Conservation (phyloP, 2,329 filamentous ascomycete species). For the Claviceps sp. region DNA sequence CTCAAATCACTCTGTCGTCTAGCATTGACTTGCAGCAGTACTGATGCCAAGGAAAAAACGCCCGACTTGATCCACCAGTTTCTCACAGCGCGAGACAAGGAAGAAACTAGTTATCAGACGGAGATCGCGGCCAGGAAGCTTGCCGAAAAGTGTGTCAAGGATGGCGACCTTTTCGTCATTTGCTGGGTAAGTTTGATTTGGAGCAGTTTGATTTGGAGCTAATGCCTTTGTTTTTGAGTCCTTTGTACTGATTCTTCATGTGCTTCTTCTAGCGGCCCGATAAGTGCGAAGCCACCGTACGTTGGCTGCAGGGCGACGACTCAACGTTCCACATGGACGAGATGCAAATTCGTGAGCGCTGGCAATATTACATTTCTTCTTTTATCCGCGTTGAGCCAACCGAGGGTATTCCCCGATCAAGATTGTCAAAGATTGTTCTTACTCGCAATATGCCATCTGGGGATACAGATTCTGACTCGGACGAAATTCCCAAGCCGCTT, state of each 20-base stretch:
- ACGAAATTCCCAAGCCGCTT: conserved; percentile 45
- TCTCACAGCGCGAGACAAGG: conserved; percentile 64
- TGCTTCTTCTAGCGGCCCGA: conserved; percentile 42
- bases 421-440: conserved; percentile 55
- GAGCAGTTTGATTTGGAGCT: no score
- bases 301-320: conserved; percentile 54
- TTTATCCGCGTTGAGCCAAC: conserved; percentile 84
- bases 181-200: conserved; percentile 58
- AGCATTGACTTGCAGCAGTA: conserved; percentile 69
- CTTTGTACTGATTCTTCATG: conserved; percentile 17
- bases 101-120: conserved; percentile 77
- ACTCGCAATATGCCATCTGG: conserved; percentile 54
- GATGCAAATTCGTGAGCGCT: conserved; percentile 67
- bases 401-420: conserved; percentile 55
- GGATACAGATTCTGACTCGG: conserved; percentile 50
- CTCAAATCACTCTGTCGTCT: conserved; percentile 70
- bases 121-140: conserved; percentile 86
- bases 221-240: neutral
- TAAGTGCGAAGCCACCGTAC: conserved; percentile 55
- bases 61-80: conserved; percentile 82
- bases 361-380: conserved; percentile 93
- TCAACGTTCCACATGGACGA: conserved; percentile 80
- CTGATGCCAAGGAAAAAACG: conserved; percentile 85
- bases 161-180: conserved; percentile 81
- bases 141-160: conserved; percentile 84